Percentiles rank a stretch among this genome's conserved stretches.
Conservation (phyloP, 1,284 basidiomycete species). For the Mycena citricolor region DNA sequence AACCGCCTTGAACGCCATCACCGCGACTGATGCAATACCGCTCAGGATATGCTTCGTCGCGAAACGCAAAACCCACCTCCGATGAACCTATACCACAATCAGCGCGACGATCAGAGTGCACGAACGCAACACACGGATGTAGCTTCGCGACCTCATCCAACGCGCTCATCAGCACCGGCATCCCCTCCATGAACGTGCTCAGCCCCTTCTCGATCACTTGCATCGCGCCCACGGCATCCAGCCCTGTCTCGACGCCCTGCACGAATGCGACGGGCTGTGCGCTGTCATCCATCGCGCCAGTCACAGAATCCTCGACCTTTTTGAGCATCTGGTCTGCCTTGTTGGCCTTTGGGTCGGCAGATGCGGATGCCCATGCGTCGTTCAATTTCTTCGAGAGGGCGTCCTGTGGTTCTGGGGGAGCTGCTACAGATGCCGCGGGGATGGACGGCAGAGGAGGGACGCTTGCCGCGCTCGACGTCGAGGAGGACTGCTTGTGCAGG, state of each 20-base stretch:
- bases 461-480: too few relatives aligned
- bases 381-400: conserved; percentile 6
- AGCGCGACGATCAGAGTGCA: not conserved
- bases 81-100: conserved; percentile 7
- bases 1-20: conserved; percentile 30
- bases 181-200: conserved; percentile 26
- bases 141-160: conserved; percentile 27
- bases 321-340: conserved; percentile 12
- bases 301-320: conserved; percentile 8
- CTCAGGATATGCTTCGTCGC: not conserved
- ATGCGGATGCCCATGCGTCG: conserved; percentile 11
- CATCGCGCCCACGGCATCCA: too few relatives aligned
- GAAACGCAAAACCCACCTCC: not conserved
- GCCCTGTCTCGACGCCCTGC: too few relatives aligned
- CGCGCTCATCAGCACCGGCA: conserved; percentile 25
- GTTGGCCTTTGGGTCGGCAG: conserved; percentile 9
- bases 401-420: conserved; percentile 7
- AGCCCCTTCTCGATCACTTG: conserved; percentile 23
- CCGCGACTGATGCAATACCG: conserved; percentile 21
- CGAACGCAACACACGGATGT: conserved; percentile 28
- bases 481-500: too few relatives aligned
- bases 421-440: too few relatives aligned
- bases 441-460: too few relatives aligned
- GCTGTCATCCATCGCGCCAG: too few relatives aligned
- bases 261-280: too few relatives aligned